phyloP scores from a whole-genome alignment of 345 rosid genomes.

The Rubroshorea leprosula region DNA sequence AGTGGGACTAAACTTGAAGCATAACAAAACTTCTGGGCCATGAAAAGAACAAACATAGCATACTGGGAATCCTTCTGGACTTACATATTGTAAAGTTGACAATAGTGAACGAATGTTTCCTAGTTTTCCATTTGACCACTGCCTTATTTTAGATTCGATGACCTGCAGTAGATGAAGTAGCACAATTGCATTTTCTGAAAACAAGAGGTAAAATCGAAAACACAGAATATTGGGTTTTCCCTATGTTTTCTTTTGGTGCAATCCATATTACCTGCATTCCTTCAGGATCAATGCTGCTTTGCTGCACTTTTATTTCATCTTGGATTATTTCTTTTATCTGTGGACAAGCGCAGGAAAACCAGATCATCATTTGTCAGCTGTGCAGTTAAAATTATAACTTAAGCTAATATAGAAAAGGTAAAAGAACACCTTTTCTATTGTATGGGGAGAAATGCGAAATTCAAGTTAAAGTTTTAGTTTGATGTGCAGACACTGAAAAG shows the following conservation, averaged over 20 bases:
- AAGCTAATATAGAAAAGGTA: background rate
- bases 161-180: slow-evolving; percentile 33
- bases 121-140: slow-evolving; percentile 78
- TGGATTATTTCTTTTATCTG: slow-evolving; percentile 58
- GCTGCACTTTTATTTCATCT: slow-evolving; percentile 30
- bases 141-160: slow-evolving; percentile 54
- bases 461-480: background rate
- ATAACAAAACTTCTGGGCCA: background rate
- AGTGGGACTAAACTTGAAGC: background rate
- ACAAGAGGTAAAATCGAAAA: background rate
- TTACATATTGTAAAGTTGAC: slow-evolving; percentile 86
- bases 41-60: too few relatives aligned
- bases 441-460: background rate
- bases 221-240: background rate
- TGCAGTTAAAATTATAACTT: background rate
- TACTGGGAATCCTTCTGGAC: slow-evolving; percentile 24
- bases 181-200: slow-evolving; percentile 9
- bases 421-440: background rate
- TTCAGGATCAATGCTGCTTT: slow-evolving; percentile 27
- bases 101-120: slow-evolving; percentile 89
- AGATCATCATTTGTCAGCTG: too few relatives aligned
- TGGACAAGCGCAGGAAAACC: slow-evolving; percentile 3
- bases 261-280: slow-evolving; percentile 41
- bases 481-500: background rate
- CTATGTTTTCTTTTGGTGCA: slow-evolving; percentile 1